A percentile compares a stretch with the other conserved stretches of the same genome.
These are phyloP conservation scores for Tylopilus sp. DNA, from an alignment of 768 basidiomycete species.

Conservation along the genomic window DNA sequence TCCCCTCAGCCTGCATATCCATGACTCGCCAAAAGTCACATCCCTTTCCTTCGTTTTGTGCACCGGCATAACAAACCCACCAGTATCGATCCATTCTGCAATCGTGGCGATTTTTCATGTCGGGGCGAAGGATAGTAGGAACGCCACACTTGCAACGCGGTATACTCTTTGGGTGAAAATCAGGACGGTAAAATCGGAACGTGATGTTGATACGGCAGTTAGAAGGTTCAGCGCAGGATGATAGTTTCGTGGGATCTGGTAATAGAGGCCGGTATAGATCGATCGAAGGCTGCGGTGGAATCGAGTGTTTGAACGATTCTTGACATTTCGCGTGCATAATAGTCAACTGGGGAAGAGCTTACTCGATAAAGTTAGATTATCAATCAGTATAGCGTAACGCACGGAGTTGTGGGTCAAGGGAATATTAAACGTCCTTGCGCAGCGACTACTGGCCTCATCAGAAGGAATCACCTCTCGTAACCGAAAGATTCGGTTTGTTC, in stretches of 20 bases:
- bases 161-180: conserved; percentile 62
- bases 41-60: conserved; percentile 81
- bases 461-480: conserved; percentile 74
- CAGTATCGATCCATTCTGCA: conserved; percentile 61
- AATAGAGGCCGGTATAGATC: conserved; percentile 67
- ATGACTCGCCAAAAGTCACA: conserved; percentile 73
- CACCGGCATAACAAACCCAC: conserved; percentile 75
- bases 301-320: conserved; percentile 76
- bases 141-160: conserved; percentile 73
- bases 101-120: conserved; percentile 72
- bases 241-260: conserved; percentile 32
- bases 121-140: conserved; percentile 66
- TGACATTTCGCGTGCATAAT: conserved; percentile 88
- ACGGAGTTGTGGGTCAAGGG: conserved; percentile 80
- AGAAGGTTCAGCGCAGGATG: conserved; percentile 39
- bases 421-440: conserved; percentile 72
- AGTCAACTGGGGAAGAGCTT: conserved; percentile 46
- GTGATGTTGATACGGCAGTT: conserved; percentile 82
- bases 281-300: conserved; percentile 67
- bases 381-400: conserved; percentile 21
- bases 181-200: conserved; percentile 83
- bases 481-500: conserved; percentile 66
- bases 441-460: conserved; percentile 52
- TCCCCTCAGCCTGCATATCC: conserved; percentile 64
- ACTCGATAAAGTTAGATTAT: neutral